Evolutionary conservation across 768 basidiomycete genomes (phyloP).

Genomic region (Neoboletus brunneissimus): DNA sequence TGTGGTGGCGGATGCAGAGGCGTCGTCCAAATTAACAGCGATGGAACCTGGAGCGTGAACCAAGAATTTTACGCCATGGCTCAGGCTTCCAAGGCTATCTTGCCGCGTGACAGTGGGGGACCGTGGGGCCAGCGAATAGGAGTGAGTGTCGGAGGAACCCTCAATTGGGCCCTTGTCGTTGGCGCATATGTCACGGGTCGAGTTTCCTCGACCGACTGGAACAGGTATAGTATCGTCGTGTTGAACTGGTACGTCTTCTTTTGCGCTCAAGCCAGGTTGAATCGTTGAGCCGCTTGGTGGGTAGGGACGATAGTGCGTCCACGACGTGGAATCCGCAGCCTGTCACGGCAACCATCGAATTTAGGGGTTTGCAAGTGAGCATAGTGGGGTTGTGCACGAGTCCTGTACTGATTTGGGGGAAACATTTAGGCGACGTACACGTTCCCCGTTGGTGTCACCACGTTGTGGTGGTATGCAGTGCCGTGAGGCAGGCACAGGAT

Average conservation of each 20-base stretch:
- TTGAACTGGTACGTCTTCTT: constrained; percentile 52
- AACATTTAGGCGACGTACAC: constrained; percentile 57
- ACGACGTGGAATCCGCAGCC: constrained; percentile 53
- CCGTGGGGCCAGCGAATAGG: constrained; percentile 69
- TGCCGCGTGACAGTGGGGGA: constrained; percentile 65
- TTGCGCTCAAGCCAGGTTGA: background rate
- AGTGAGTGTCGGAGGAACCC: constrained; percentile 54
- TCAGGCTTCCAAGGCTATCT: constrained; percentile 69
- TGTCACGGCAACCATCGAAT: constrained; percentile 58
- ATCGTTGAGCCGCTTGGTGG: background rate
- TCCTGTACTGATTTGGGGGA: background rate
- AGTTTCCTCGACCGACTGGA: constrained; percentile 51
- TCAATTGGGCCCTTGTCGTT: constrained; percentile 60
- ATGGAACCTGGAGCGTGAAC: constrained; percentile 61
- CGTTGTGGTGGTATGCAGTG: constrained; percentile 48
- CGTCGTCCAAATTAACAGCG: constrained; percentile 63
- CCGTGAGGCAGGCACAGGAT: constrained; percentile 5
- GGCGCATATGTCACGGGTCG: constrained; percentile 64
- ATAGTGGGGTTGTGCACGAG: background rate
- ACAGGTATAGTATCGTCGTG: constrained; percentile 69
- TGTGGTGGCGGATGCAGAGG: constrained; percentile 67
- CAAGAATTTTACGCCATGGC: constrained; percentile 80
- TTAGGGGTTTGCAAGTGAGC: constrained; percentile 57
- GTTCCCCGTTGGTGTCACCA: constrained; percentile 74
- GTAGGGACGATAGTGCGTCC: constrained; percentile 48